Evolutionary conservation across 805 yeast species (phyloP), one percentile per base, ranked within the genome.

Genomic region (Tetrapisispora taiwanensis): DNA sequence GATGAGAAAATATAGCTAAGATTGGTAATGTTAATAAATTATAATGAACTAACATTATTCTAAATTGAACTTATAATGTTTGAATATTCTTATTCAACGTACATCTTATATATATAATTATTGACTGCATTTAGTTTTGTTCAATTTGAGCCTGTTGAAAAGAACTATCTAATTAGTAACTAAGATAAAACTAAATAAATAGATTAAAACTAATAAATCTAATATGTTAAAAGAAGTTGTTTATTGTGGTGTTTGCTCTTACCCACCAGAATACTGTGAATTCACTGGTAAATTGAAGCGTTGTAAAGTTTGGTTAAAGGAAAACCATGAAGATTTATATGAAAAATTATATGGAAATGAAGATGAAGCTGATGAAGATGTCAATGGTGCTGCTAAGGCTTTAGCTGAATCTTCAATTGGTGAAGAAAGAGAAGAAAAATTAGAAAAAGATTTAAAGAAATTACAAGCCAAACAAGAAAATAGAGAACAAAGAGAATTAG

Each of bases 181-280:
- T n/a, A n/a, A n/a, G 8, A 22, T 28, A 14, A 28, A 14, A 7
- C 30, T 28, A 28, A 10, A 28, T 7, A 15, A 31, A n/a, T 31
- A 31, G 9, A n/a, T n/a, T n/a, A n/a, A n/a, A n/a, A n/a, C n/a
- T n/a, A 10, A n/a, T 31, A 31, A 18, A 15, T 31, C 17, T 5
- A 30, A 15, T 2, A 36, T 36, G 44, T 30, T 42, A 14, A n/a
- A 43, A 50, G 56, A 61, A 20, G 75, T 80, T 18, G 56, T 73
- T 14, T 86, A 86, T 66, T 86, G 95, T 61, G 87, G 78, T 5
- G 75, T 85, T 13, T 86, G 95, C 60, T 67, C 86, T 1, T 80
- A 75, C 58, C 95, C 95, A n/a, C 86, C 86, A 4, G 95, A 79
- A 46, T 89, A 80, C 67, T 89, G 97, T 68, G 97, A 90, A 60